Base-by-base conservation (phyloP, 805 yeast species). In the Zygosaccharomyces bailii region DNA sequence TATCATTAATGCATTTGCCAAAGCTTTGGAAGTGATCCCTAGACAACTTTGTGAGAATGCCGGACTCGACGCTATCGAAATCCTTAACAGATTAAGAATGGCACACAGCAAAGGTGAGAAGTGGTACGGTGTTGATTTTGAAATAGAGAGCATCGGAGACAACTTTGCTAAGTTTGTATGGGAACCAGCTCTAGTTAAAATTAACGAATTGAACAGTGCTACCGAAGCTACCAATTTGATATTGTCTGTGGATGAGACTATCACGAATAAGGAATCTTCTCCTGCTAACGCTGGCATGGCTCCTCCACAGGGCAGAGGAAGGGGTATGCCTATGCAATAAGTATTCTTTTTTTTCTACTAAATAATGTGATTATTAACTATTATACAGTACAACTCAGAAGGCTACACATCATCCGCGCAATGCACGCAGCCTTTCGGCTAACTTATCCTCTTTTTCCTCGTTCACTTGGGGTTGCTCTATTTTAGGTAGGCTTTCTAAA, bases 31-130 rank as follows among this genome's bases (percentile, higher is more conserved):
- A 70, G 82, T 93, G 20, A 89, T 93, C 57, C 99, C 99, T 54
- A 83, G 98, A 65, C 98, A 93, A 65, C 75, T 93, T 52, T 91
- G 98, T 72, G 99, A 93, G 63, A 93, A 93, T 66, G 99, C 96
- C n/a, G 99, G 99, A 4, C 82, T 93, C 54, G 99, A 93, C 64
- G 95, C 96, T 16, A 87, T 95, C n/a, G 98, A 93, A 64, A 71
- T 93, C 48, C 78, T 93, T 56, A 93, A 93, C 67, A 79, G 84
- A 60, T 74, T 93, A 60, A 81, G 99, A 69, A 85, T 93, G 77
- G 84, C 87, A 14, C 99, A 93, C 60, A 93, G 96, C 43, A 86
- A 86, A 64, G 96, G 96, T 50, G 96, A 91, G 59, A 74, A 69
- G 35, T 87, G 96, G 93, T 82, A 74, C 51, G 99, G 99, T 54